Percentiles rank a stretch among this genome's conserved stretches.
Evolutionary conservation across 2,329 filamentous ascomycete species (phyloP).

Genomic region (Apiospora marii): DNA sequence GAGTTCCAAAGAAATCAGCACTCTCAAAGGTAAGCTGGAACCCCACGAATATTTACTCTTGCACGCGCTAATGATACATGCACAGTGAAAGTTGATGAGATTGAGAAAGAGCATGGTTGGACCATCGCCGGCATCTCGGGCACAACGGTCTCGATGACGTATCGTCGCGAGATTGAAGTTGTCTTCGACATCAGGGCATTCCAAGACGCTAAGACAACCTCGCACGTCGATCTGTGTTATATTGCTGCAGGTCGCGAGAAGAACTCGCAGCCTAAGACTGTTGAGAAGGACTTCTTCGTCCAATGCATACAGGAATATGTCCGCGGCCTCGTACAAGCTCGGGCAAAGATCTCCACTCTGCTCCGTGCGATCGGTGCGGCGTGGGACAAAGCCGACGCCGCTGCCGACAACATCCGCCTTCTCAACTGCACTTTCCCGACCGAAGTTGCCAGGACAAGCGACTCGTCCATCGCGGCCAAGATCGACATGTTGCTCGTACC

Average conservation of each 20-base stretch:
- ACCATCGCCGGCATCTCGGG: slow-evolving; percentile 70
- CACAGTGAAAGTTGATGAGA: slow-evolving; percentile 67
- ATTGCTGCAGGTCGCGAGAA: slow-evolving; percentile 65
- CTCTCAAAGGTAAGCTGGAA: slow-evolving; percentile 73
- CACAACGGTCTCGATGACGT: slow-evolving; percentile 75
- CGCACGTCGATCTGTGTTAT: slow-evolving; percentile 74
- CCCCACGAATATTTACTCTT: background rate
- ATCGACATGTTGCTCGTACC: slow-evolving; percentile 68
- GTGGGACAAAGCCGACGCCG: slow-evolving; percentile 70
- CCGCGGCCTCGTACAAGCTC: slow-evolving; percentile 65
- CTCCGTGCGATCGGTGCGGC: slow-evolving; percentile 65
- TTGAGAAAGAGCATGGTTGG: slow-evolving; percentile 77
- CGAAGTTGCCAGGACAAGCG: slow-evolving; percentile 67
- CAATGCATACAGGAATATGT: slow-evolving; percentile 75
- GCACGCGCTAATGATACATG: slow-evolving; percentile 43
- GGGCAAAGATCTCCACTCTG: slow-evolving; percentile 64
- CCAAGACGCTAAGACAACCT: slow-evolving; percentile 52
- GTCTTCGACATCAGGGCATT: slow-evolving; percentile 75
- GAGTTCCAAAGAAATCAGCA: slow-evolving; percentile 81
- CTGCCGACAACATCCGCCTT: slow-evolving; percentile 67
- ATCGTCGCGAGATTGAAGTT: slow-evolving; percentile 75
- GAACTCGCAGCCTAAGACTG: slow-evolving; percentile 63
- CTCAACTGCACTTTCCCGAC: slow-evolving; percentile 73
- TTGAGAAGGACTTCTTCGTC: slow-evolving; percentile 78
- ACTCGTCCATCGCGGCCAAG: slow-evolving; percentile 69